These are phyloP conservation scores for Raphanus sativus DNA, from an alignment of 345 rosid species.

Conservation along the genomic window DNA sequence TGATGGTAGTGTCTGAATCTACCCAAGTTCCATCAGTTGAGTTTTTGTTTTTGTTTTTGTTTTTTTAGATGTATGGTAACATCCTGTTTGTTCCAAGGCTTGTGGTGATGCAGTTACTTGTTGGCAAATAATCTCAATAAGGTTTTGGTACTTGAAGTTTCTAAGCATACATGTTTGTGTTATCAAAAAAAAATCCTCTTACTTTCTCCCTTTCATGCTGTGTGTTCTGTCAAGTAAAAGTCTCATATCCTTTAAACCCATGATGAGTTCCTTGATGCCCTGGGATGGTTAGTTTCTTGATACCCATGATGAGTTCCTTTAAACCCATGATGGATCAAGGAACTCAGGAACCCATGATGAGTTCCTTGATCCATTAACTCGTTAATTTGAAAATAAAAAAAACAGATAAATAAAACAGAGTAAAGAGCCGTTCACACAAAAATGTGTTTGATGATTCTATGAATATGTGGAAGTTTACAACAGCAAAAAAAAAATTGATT, in stretches of 20 bases:
- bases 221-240: not conserved
- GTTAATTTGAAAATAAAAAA: no score
- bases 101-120: slow-evolving; percentile 30
- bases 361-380: no score
- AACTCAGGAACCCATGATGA: no score
- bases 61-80: not conserved
- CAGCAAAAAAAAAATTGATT: not conserved
- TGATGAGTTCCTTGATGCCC: not conserved
- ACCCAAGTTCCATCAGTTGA: slow-evolving; percentile 2
- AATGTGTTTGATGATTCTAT: slow-evolving; percentile 6
- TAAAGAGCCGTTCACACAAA: not conserved
- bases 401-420: not conserved
- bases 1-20: slow-evolving; percentile 21
- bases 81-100: not conserved
- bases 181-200: not conserved
- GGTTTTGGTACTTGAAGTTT: slow-evolving; percentile 19
- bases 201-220: slow-evolving; percentile 12
- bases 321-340: no score
- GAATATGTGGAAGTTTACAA: slow-evolving; percentile 13
- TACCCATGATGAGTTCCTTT: no score
- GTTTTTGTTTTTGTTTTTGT: no score
- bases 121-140: slow-evolving; percentile 16
- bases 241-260: slow-evolving; percentile 27
- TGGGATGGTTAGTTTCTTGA: no score
- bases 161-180: slow-evolving; percentile 28